Base-by-base conservation (phyloP, 441 rosid species). In the Aleurites moluccanus region DNA sequence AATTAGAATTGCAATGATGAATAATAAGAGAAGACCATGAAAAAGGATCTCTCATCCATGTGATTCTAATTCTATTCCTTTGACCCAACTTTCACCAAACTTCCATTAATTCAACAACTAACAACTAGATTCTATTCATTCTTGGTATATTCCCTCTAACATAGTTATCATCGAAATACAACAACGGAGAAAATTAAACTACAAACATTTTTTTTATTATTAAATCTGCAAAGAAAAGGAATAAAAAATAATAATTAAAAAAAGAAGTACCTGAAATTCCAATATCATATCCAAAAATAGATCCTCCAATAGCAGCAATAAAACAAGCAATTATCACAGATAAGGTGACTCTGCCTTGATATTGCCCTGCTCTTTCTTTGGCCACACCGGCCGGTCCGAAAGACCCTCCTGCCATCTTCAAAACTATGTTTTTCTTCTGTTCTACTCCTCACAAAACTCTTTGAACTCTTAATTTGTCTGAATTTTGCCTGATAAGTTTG, bases 201-300 rank as follows among this genome's bases (percentile, higher is more conserved):
- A 49, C 11, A 0, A 20, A 27, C 0, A 49, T 4, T 18, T 6
- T 42, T 47, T 14, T 1, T 55, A 14, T 15, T 4, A 35, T 38
- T 38, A 38, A 38, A 38, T 38, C 9, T 38, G 8, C 40, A 6
- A 38, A 38, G 38, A 6, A 27, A 42, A 27, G 2, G 21, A 45
- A 4, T 14, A 5, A 55, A 70, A 33, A 44, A 18, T 33, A 14
- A 63, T 42, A 38, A 35, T 35, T 3, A 35, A 35, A 6, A 42
- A 7, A 38, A 60, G 2, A 42, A 6, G 44, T 73, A 90, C 99
- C 99, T 83, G 97, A 92, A 75, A 94, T 83, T 74, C 97, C 97
- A 77, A 91, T 86, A 80, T 94, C 98, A 81, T 94, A 94, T 44
- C 98, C 97, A 44, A 94, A 94, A 68, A 94, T 81, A 18, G 93